Conservation (phyloP, 371 early-diverging fungal species). For the Synchytrium microbalum region DNA sequence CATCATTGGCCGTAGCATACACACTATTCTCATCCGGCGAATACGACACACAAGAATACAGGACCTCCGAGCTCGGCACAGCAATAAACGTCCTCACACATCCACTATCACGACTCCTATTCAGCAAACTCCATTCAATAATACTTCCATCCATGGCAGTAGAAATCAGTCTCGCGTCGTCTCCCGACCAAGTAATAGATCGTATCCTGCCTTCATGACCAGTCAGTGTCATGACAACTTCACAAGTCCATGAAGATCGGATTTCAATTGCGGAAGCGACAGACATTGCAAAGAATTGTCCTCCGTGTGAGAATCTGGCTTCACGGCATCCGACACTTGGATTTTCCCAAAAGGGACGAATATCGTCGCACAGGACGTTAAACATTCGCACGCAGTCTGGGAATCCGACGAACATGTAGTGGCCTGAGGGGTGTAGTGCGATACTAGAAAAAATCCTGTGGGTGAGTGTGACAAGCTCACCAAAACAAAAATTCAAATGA, state of each 20-base stretch:
- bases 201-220: conserved; percentile 38
- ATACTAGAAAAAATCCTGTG: conserved; percentile 21
- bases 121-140: conserved; percentile 35
- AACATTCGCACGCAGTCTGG: conserved; percentile 40
- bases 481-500: background rate
- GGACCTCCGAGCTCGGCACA: conserved; percentile 4
- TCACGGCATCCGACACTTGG: conserved; percentile 42
- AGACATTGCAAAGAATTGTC: conserved; percentile 40
- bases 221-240: conserved; percentile 34
- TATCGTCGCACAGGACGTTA: conserved; percentile 48
- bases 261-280: conserved; percentile 34
- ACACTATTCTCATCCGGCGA: conserved; percentile 23
- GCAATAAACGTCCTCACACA: background rate
- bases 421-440: conserved; percentile 46
- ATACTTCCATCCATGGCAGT: conserved; percentile 40
- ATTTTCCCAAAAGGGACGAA: conserved; percentile 42
- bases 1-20: conserved; percentile 27
- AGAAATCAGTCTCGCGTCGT: conserved; percentile 36
- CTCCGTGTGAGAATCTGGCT: no score
- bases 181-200: conserved; percentile 38
- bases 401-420: conserved; percentile 49
- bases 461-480: conserved; percentile 4
- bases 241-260: conserved; percentile 44
- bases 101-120: conserved; percentile 22
- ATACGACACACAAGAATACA: conserved; percentile 18